These are phyloP conservation scores for Canna indica DNA, from an alignment of 176 grass and related monocot genomes.

Conservation along the genomic window DNA sequence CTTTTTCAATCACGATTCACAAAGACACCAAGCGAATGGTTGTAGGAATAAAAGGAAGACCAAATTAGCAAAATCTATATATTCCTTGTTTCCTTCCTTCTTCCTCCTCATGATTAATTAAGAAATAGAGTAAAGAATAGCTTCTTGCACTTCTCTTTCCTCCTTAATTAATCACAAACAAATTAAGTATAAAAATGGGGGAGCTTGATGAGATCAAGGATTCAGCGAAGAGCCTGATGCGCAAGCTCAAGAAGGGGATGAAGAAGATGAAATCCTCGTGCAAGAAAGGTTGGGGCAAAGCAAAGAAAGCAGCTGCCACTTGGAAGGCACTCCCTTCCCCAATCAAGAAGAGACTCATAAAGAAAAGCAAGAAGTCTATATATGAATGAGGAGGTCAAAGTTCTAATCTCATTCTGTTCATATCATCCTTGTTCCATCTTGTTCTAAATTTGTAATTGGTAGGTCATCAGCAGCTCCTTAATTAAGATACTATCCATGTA, in stretches of 20 bases:
- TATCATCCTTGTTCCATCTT: no score
- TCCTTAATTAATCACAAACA: background rate
- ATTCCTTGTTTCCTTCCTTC: no score
- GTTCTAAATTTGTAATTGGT: no score
- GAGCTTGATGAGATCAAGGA: background rate
- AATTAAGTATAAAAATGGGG: background rate
- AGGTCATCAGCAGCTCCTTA: no score
- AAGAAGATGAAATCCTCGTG: background rate
- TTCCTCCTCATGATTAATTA: no score
- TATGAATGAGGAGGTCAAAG: background rate
- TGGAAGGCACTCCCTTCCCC: background rate
- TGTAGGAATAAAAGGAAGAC: no score
- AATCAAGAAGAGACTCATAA: background rate
- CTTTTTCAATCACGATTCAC: no score
- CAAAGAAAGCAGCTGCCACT: background rate
- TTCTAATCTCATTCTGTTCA: no score
- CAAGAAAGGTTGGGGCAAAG: background rate
- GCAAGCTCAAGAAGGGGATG: background rate
- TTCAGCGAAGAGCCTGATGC: background rate
- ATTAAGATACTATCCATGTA: no score
- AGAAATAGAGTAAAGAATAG: background rate
- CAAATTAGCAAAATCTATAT: no score
- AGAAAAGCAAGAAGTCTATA: background rate
- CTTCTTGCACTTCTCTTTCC: background rate
- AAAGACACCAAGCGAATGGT: no score